Conservation (phyloP, 2,329 filamentous ascomycete species). For the Colletotrichum limetticola region DNA sequence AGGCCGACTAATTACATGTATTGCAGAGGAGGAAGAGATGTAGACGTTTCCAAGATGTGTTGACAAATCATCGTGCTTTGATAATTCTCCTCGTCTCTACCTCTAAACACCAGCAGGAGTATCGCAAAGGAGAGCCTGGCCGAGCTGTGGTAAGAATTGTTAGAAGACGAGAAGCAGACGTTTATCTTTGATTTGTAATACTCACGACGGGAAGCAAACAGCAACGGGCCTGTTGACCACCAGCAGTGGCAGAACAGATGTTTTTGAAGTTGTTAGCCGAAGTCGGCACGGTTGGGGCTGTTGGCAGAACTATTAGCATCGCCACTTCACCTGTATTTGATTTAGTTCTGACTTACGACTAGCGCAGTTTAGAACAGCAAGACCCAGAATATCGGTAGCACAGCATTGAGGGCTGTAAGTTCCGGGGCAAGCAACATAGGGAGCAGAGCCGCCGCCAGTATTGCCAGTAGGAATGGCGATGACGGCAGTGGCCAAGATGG, state of each 20-base stretch:
- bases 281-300: slow-evolving; percentile 47
- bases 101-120: not conserved
- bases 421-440: slow-evolving; percentile 39
- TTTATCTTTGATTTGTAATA: not conserved
- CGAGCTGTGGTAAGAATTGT: not conserved
- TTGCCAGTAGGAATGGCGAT: slow-evolving; percentile 11
- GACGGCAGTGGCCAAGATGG: slow-evolving; percentile 10
- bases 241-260: slow-evolving; percentile 44
- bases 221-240: slow-evolving; percentile 66
- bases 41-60: not conserved
- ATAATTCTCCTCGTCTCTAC: not conserved
- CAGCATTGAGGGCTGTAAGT: slow-evolving; percentile 51
- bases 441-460: not conserved
- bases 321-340: no score
- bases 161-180: not conserved
- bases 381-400: slow-evolving; percentile 68
- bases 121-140: not conserved
- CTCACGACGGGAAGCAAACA: slow-evolving; percentile 61
- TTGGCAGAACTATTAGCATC: not conserved
- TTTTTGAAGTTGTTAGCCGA: slow-evolving; percentile 53
- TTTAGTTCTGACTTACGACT: slow-evolving; percentile 40
- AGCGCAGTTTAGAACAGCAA: slow-evolving; percentile 67
- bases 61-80: not conserved
- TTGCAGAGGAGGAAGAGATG: not conserved
- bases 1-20: not conserved